Conservation (phyloP, 2,329 filamentous ascomycete genomes). For the Elsinoe necatrix region DNA sequence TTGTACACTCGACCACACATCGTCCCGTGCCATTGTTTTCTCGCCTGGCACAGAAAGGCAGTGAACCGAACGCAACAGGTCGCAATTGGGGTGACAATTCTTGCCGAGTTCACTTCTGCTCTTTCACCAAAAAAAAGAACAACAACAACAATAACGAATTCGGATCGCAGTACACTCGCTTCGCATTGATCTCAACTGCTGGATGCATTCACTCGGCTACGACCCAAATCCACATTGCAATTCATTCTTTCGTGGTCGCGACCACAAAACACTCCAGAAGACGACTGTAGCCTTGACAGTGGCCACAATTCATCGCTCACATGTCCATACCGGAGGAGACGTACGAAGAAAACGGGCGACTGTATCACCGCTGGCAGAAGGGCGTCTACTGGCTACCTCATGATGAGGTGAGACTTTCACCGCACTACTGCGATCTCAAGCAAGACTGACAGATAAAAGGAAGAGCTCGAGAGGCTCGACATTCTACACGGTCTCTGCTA, state of each 20-base stretch:
- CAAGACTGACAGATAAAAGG: slow-evolving; percentile 3
- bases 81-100: not conserved
- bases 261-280: not conserved
- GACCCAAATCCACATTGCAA: not conserved
- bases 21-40: slow-evolving; percentile 7
- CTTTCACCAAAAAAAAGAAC: not conserved
- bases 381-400: slow-evolving; percentile 20
- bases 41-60: slow-evolving; percentile 1
- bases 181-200: not conserved
- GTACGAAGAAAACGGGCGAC: slow-evolving; percentile 20
- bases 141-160: too few species aligned
- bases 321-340: slow-evolving; percentile 16
- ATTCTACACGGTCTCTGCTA: slow-evolving; percentile 19
- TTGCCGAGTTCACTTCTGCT: not conserved
- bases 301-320: not conserved
- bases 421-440: not conserved
- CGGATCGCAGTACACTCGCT: not conserved
- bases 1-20: slow-evolving; percentile 1
- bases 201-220: slow-evolving; percentile 6
- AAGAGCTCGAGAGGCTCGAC: slow-evolving; percentile 19
- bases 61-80: not conserved
- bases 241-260: not conserved
- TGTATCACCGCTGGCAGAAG: slow-evolving; percentile 18
- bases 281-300: not conserved
- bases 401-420: slow-evolving; percentile 17